phyloP scores from a whole-genome alignment of 164 flowering plant species.

The Chimonanthus salicifolius region DNA sequence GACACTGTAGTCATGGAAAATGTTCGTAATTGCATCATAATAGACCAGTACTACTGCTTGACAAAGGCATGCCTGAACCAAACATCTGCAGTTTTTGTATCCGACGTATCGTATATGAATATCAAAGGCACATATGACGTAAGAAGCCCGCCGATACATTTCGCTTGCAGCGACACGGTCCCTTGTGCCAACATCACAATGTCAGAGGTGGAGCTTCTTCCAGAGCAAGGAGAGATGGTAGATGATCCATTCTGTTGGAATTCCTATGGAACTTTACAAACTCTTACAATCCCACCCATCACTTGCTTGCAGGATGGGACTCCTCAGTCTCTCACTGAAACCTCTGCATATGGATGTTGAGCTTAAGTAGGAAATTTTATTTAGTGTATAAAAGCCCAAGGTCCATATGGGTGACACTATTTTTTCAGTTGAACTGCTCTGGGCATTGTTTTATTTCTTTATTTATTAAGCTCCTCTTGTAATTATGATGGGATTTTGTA shows the following conservation, averaged over 20 bases:
- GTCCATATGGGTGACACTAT: not conserved
- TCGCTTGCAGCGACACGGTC: slow-evolving; percentile 62
- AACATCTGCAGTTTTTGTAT: slow-evolving; percentile 55
- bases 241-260: slow-evolving; percentile 67
- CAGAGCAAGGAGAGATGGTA: slow-evolving; percentile 40
- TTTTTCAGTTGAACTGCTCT: slow-evolving; percentile 2
- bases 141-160: slow-evolving; percentile 54
- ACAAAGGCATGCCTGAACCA: slow-evolving; percentile 47
- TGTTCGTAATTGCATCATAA: slow-evolving; percentile 59
- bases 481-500: slow-evolving; percentile 5
- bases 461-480: slow-evolving; percentile 7
- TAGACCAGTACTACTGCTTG: slow-evolving; percentile 72
- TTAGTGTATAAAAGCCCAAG: not conserved
- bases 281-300: slow-evolving; percentile 49
- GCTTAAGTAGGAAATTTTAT: too few relatives aligned
- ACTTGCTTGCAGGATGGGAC: slow-evolving; percentile 59
- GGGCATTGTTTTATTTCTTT: not conserved
- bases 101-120: slow-evolving; percentile 39
- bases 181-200: slow-evolving; percentile 68
- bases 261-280: slow-evolving; percentile 47
- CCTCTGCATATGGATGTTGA: slow-evolving; percentile 18
- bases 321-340: slow-evolving; percentile 36
- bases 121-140: slow-evolving; percentile 71
- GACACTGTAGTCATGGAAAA: slow-evolving; percentile 50
- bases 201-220: slow-evolving; percentile 60